phyloP scores from a whole-genome alignment of 768 basidiomycete species.

The Mycena albidolilacea region DNA sequence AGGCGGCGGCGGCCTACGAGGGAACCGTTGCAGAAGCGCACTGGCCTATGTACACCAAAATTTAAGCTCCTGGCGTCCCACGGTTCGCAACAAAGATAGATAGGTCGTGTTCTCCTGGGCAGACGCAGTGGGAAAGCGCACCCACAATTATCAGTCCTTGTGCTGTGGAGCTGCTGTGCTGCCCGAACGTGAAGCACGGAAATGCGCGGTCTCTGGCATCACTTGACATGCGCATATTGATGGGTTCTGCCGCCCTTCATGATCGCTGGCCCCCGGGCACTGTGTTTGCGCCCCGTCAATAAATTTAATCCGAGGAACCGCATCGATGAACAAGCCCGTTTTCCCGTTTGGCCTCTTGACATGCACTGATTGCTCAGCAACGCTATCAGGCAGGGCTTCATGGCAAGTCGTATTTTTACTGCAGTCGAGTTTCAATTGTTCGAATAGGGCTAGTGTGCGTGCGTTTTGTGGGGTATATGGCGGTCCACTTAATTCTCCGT shows the following conservation, averaged over 20 bases:
- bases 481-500: slow-evolving; percentile 10
- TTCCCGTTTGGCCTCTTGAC: not conserved
- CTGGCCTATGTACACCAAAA: too few species aligned
- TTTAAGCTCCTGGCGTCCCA: too few species aligned
- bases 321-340: not conserved
- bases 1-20: slow-evolving; percentile 52
- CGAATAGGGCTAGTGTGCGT: slow-evolving; percentile 19
- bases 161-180: slow-evolving; percentile 33
- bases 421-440: slow-evolving; percentile 23
- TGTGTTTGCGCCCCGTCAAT: not conserved
- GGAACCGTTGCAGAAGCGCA: slow-evolving; percentile 29
- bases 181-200: slow-evolving; percentile 22
- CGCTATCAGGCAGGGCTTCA: not conserved
- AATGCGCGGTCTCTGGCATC: slow-evolving; percentile 20
- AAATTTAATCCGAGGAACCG: not conserved
- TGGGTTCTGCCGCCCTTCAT: slow-evolving; percentile 39
- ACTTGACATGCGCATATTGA: slow-evolving; percentile 27
- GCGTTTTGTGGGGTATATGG: not conserved
- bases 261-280: slow-evolving; percentile 31
- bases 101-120: not conserved
- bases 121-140: slow-evolving; percentile 30
- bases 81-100: not conserved
- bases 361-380: not conserved
- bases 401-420: not conserved
- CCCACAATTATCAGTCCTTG: not conserved